Conservation (phyloP, 768 basidiomycete species). For the Mrakia gelida region DNA sequence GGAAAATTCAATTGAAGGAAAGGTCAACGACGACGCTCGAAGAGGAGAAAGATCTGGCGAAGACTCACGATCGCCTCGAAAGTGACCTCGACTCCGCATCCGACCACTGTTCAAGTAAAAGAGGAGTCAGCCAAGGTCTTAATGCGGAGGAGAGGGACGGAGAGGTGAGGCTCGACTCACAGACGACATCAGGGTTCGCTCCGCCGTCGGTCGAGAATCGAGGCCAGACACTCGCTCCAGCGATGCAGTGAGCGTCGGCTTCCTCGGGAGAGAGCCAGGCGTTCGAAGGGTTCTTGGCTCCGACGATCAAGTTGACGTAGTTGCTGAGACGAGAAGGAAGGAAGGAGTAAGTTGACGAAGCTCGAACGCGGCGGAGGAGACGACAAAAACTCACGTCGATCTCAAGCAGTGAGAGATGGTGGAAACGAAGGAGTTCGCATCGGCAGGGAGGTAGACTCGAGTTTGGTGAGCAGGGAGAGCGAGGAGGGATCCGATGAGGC, state of each 20-base stretch:
- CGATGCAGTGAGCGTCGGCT: constrained; percentile 65
- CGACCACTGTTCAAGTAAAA: constrained; percentile 52
- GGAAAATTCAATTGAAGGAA: not conserved
- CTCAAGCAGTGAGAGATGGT: constrained; percentile 78
- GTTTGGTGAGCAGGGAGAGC: constrained; percentile 66
- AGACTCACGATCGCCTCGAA: constrained; percentile 67
- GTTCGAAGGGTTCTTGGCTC: constrained; percentile 61
- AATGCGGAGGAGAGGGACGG: not conserved
- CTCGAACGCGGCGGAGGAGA: not conserved
- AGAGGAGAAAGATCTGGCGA: not conserved
- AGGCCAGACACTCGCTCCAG: constrained; percentile 82
- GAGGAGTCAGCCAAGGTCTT: not conserved
- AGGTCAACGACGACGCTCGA: not conserved
- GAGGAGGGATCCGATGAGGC: constrained; percentile 81
- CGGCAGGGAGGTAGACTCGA: constrained; percentile 81
- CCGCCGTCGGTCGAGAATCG: constrained; percentile 70
- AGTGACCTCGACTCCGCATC: constrained; percentile 79
- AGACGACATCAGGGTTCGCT: constrained; percentile 53
- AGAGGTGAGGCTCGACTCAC: not conserved
- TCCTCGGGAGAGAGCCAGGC: constrained; percentile 40
- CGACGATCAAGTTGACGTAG: constrained; percentile 64
- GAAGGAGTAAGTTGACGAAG: not conserved
- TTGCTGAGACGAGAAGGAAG: constrained; percentile 45
- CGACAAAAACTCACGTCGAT: constrained; percentile 49
- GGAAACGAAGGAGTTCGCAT: constrained; percentile 78